Conservation (phyloP, 2,329 filamentous ascomycete genomes). For the Metarhizium anisopliae region DNA sequence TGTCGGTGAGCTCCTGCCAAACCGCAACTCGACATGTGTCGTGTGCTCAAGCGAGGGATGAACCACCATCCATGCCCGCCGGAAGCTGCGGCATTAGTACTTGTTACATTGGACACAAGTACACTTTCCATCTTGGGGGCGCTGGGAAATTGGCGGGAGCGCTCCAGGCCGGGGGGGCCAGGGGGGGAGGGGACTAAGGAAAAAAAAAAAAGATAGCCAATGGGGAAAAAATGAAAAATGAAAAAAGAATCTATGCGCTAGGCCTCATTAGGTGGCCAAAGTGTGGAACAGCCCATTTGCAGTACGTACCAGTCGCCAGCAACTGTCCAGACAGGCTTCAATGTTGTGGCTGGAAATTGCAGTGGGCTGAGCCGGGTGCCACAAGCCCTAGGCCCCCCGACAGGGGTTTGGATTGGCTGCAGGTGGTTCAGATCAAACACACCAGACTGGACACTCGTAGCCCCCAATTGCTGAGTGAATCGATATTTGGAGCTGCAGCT, state of each 20-base stretch:
- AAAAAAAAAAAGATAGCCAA: background rate
- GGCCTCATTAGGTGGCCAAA: background rate
- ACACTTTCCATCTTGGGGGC: background rate
- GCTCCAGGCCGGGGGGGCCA: background rate
- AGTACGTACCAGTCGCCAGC: too few relatives aligned
- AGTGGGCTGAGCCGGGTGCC: constrained; percentile 4
- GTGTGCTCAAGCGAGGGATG: background rate
- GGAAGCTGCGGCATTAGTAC: constrained; percentile 5
- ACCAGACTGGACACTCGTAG: background rate
- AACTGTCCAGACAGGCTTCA: background rate
- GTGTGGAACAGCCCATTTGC: background rate
- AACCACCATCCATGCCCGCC: background rate
- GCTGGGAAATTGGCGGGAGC: background rate
- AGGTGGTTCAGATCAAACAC: background rate
- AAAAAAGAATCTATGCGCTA: background rate
- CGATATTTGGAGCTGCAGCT: too few relatives aligned
- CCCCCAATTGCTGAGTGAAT: too few relatives aligned
- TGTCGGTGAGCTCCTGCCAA: background rate
- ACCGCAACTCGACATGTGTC: background rate
- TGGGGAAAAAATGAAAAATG: background rate
- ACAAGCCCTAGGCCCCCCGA: background rate
- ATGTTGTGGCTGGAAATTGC: constrained; percentile 6
- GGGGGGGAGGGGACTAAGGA: background rate
- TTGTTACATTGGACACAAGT: background rate
- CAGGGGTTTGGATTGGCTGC: background rate